phyloP scores from a whole-genome alignment of 129 eudicot species.

The Kitagawia praeruptora region DNA sequence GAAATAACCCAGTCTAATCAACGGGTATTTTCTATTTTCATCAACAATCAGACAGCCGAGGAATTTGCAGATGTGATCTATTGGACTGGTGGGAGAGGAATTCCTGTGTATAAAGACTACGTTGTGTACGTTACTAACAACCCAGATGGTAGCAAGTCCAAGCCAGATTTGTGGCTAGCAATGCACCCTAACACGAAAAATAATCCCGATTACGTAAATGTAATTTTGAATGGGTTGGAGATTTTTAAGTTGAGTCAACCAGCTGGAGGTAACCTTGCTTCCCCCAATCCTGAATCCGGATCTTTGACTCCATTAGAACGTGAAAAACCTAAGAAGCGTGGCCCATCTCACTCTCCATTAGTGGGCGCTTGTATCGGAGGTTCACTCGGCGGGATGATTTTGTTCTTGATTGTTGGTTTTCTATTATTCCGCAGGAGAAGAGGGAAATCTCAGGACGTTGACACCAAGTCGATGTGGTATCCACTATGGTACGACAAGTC shows the following conservation, averaged over 20 bases:
- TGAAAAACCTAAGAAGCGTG: too few species aligned
- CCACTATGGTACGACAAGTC: not conserved
- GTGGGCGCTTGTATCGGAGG: not conserved
- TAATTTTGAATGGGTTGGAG: conserved; percentile 22
- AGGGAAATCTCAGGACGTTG: not conserved
- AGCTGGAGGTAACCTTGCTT: not conserved
- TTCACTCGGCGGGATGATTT: not conserved
- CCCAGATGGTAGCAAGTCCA: not conserved
- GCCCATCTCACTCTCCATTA: not conserved
- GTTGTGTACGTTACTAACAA: conserved; percentile 6
- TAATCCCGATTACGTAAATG: not conserved
- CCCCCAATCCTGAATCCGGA: not conserved
- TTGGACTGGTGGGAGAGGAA: too few species aligned
- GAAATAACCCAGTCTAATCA: too few species aligned
- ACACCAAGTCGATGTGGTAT: not conserved
- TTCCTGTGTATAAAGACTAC: conserved; percentile 23
- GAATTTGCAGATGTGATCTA: accelerated
- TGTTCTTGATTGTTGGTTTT: not conserved
- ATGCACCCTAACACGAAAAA: not conserved
- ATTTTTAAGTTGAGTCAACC: conserved; percentile 19
- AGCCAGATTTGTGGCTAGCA: not conserved
- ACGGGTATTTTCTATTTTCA: not conserved
- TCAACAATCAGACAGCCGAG: conserved; percentile 17
- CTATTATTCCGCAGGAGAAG: not conserved
- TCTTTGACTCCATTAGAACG: too few species aligned